phyloP scores from a whole-genome alignment of 345 rosid species.

The Melastoma malabathricum region DNA sequence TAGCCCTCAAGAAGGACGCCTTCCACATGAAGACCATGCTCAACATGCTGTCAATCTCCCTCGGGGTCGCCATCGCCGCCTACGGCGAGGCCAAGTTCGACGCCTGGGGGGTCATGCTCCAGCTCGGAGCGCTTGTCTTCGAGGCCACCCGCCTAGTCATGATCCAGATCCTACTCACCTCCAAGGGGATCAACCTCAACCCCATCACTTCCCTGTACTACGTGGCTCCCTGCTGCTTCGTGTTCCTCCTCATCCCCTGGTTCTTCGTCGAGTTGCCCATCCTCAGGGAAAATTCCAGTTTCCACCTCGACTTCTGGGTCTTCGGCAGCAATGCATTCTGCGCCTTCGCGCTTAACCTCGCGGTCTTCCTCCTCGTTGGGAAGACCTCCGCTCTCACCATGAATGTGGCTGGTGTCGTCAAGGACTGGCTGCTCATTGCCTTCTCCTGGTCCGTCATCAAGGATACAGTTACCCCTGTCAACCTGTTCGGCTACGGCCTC shows the following conservation, averaged over 20 bases:
- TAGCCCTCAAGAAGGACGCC: slow-evolving; percentile 42
- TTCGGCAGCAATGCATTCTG: slow-evolving; percentile 81
- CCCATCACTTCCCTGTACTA: slow-evolving; percentile 78
- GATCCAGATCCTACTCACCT: slow-evolving; percentile 83
- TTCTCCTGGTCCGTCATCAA: slow-evolving; percentile 96
- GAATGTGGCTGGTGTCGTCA: slow-evolving; percentile 99
- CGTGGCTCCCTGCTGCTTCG: slow-evolving; percentile 86
- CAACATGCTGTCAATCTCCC: slow-evolving; percentile 82
- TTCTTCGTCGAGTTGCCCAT: slow-evolving; percentile 62
- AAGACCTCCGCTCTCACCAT: slow-evolving; percentile 94
- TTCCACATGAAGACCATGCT: slow-evolving; percentile 70
- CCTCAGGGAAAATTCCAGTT: slow-evolving; percentile 60
- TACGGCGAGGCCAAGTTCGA: slow-evolving; percentile 90
- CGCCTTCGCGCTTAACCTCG: slow-evolving; percentile 83
- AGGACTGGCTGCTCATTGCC: slow-evolving; percentile 94
- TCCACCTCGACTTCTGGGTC: slow-evolving; percentile 66
- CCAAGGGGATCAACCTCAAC: slow-evolving; percentile 67
- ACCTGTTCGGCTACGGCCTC: slow-evolving; percentile 76
- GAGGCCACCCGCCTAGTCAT: slow-evolving; percentile 90
- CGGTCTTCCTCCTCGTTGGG: slow-evolving; percentile 89
- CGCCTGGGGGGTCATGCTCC: slow-evolving; percentile 75
- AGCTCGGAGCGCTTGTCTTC: slow-evolving; percentile 81
- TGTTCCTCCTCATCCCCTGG: slow-evolving; percentile 75
- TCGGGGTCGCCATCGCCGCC: slow-evolving; percentile 78
- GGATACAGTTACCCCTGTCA: slow-evolving; percentile 86